These are phyloP conservation scores for Sporisorium graminicola DNA, from an alignment of 1,284 basidiomycete genomes.

Conservation along the genomic window DNA sequence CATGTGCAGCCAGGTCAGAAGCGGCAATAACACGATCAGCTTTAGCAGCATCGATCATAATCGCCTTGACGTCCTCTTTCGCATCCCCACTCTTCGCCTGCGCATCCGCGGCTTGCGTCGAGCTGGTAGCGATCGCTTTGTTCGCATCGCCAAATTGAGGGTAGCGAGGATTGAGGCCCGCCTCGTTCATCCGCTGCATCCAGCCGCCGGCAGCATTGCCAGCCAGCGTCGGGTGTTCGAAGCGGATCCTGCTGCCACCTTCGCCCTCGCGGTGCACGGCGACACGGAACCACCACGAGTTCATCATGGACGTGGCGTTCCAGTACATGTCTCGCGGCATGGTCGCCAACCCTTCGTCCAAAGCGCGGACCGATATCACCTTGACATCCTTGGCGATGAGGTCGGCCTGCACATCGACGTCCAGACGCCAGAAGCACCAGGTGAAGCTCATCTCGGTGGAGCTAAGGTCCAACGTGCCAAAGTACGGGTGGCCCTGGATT, in stretches of 20 bases:
- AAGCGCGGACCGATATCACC: slow-evolving; percentile 74
- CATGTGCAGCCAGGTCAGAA: slow-evolving; percentile 74
- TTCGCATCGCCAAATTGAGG: slow-evolving; percentile 67
- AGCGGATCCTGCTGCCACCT: slow-evolving; percentile 70
- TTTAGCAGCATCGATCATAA: slow-evolving; percentile 57
- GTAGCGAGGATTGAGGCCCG: slow-evolving; percentile 72
- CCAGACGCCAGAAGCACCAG: slow-evolving; percentile 78
- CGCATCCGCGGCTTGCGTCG: not conserved
- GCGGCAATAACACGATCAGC: slow-evolving; percentile 72
- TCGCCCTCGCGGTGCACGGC: slow-evolving; percentile 72
- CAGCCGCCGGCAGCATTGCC: slow-evolving; percentile 75
- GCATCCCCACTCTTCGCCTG: not conserved
- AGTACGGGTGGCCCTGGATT: slow-evolving; percentile 66
- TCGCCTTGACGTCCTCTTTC: slow-evolving; percentile 49
- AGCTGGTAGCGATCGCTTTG: not conserved
- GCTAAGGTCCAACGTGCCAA: slow-evolving; percentile 73
- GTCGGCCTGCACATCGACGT: slow-evolving; percentile 69
- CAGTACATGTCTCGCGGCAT: slow-evolving; percentile 74
- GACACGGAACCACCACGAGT: slow-evolving; percentile 76
- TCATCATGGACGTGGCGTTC: slow-evolving; percentile 76
- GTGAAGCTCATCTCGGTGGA: slow-evolving; percentile 76
- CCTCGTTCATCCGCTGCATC: slow-evolving; percentile 76
- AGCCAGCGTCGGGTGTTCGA: slow-evolving; percentile 77
- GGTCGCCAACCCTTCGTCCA: slow-evolving; percentile 74
- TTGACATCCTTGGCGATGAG: slow-evolving; percentile 72